Percentiles rank a stretch among this genome's conserved stretches.
phyloP scores from a whole-genome alignment of 2,329 filamentous ascomycete species.

The Furcasterigmium furcatum region DNA sequence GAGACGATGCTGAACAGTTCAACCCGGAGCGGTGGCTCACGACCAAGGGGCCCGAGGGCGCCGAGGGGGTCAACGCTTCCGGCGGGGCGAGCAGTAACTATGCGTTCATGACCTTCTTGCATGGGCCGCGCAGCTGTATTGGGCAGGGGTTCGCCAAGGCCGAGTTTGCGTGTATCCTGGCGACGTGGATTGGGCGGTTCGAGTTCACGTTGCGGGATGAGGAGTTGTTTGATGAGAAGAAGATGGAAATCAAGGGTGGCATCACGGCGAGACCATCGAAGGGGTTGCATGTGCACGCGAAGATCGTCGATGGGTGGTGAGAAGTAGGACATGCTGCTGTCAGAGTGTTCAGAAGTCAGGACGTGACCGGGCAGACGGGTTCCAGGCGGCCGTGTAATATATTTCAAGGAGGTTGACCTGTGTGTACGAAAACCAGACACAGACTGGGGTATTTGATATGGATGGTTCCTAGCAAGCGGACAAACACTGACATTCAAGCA shows the following conservation, averaged over 20 bases:
- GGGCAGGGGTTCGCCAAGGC: slow-evolving; percentile 76
- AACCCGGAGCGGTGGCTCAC: slow-evolving; percentile 75
- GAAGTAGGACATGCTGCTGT: no score
- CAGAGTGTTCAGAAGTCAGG: no score
- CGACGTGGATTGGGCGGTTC: slow-evolving; percentile 73
- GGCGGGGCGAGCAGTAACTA: slow-evolving; percentile 77
- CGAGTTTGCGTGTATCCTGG: slow-evolving; percentile 82
- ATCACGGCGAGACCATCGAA: slow-evolving; percentile 71
- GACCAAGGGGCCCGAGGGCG: no score
- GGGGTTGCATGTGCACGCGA: slow-evolving; percentile 68
- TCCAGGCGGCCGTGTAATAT: no score
- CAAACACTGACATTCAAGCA: no score
- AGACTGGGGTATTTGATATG: no score
- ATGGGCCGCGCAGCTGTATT: slow-evolving; percentile 84
- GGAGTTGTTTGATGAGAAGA: slow-evolving; percentile 62
- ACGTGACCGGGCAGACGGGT: no score
- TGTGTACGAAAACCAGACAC: no score
- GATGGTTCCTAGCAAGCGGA: no score
- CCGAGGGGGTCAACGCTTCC: slow-evolving; percentile 45
- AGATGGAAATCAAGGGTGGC: slow-evolving; percentile 64
- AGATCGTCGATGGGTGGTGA: slow-evolving; percentile 64
- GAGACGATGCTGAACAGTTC: slow-evolving; percentile 69
- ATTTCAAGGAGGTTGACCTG: no score
- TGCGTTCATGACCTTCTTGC: slow-evolving; percentile 76
- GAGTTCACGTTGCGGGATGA: slow-evolving; percentile 55